Base-by-base conservation (phyloP, 1,284 basidiomycete species). In the Agaricales sp. region DNA sequence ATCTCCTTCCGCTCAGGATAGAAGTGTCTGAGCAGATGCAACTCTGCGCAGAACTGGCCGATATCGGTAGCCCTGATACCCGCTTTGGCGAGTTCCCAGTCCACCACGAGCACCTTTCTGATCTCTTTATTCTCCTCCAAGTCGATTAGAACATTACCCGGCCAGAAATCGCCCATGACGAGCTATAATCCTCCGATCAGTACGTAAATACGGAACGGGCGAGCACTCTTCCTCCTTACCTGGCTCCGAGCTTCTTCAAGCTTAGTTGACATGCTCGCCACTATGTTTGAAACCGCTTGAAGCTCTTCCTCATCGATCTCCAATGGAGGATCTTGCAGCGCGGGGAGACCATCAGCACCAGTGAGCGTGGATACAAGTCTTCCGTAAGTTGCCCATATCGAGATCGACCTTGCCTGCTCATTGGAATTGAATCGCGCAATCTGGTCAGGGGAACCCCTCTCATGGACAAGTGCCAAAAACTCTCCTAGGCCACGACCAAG, bases 401-500 rank as follows among this genome's bases (percentile, higher is more conserved):
- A 67, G 21, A 80, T 55, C 48, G 49, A 52, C 58, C 70, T 74
- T 13, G 63, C 75, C 35, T 71, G 52, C 37, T 59, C 54, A 55
- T 76, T 72, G 21, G 58, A 57, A 19, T 62, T 63, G 50, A 80
- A 73, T 35, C 59, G 50, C 37, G 66, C 59, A 4, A 54, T 58
- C 11, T 43, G 45, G 43, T 66, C 58, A 4, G 57, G 55, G 37
- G 59, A 58, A 16, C 71, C 66, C 64, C 68, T 70, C 1, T 53
- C 53, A 54, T 83, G 81, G 45, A 82, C 39, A 6, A 54, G 53
- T 3, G 64, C 67, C 24, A 80, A 61, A 60, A 80, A 82, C 47
- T 58, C 53, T 2, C 80, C 80, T 1, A 82, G 59, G 2, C 66
- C 70, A 3, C 46, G 47, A 2, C 80, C 81, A 25, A 83, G 74